Percentiles rank a stretch among this genome's conserved stretches.
Evolutionary conservation across 306 rosid genomes (phyloP).

Genomic region (Prunus mira): DNA sequence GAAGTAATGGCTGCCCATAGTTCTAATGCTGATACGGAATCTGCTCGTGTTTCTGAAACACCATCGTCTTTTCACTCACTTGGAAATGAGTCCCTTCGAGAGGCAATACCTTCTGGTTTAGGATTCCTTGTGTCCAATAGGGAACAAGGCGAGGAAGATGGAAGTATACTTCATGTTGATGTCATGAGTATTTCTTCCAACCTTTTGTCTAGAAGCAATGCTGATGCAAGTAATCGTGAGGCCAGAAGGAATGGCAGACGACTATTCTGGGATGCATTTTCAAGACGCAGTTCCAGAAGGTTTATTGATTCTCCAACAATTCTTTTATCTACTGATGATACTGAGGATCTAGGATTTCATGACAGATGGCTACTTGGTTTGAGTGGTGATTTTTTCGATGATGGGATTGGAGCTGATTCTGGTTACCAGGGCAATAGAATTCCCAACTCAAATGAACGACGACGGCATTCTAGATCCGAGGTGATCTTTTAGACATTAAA

Average conservation of each 20-base stretch:
- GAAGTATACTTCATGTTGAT: constrained; percentile 68
- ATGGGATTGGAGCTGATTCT: constrained; percentile 51
- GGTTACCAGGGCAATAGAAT: constrained; percentile 59
- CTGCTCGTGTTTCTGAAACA: constrained; percentile 45
- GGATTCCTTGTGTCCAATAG: constrained; percentile 72
- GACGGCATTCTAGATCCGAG: constrained; percentile 81
- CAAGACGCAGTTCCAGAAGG: constrained; percentile 82
- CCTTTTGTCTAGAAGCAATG: constrained; percentile 49
- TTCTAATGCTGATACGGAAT: constrained; percentile 34
- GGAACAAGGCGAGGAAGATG: constrained; percentile 60
- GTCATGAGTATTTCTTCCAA: constrained; percentile 82
- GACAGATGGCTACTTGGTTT: constrained; percentile 94
- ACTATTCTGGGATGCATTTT: constrained; percentile 85
- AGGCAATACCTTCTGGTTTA: constrained; percentile 59
- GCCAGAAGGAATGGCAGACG: constrained; percentile 83
- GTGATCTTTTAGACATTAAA: constrained; percentile 37
- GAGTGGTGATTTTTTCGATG: constrained; percentile 65
- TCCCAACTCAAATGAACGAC: constrained; percentile 60
- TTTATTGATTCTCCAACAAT: constrained; percentile 71
- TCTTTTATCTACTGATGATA: constrained; percentile 59
- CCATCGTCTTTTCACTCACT: constrained; percentile 43
- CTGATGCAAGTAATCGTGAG: constrained; percentile 48
- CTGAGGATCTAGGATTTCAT: constrained; percentile 61
- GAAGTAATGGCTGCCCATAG: constrained; percentile 26
- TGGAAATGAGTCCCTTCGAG: constrained; percentile 55